Conservation (phyloP, 805 yeast genomes). For the Candida piceae region DNA sequence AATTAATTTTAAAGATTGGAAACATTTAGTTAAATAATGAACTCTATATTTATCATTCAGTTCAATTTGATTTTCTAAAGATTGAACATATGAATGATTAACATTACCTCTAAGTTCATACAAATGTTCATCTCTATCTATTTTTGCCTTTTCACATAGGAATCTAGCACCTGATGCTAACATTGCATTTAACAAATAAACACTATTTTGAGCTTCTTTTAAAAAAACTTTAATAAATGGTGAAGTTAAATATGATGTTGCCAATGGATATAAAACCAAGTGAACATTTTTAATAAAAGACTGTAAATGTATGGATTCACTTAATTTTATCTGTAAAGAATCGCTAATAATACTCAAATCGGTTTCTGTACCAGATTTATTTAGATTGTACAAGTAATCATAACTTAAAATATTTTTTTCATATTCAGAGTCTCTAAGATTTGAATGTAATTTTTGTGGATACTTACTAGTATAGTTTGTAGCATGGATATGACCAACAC, state of each 20-base stretch:
- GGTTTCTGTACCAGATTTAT: constrained; percentile 12
- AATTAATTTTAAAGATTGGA: constrained; percentile 49
- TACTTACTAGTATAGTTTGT: neutral
- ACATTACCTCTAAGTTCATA: constrained; percentile 2
- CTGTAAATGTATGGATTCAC: constrained; percentile 22
- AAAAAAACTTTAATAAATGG: constrained; percentile 24
- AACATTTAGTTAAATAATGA: constrained; percentile 58
- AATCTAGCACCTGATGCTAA: constrained; percentile 67
- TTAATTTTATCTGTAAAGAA: constrained; percentile 16
- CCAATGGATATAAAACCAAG: constrained; percentile 23
- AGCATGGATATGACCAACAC: neutral
- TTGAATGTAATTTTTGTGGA: neutral
- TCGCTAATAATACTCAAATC: constrained; percentile 16
- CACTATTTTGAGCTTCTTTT: constrained; percentile 35
- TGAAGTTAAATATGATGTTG: constrained; percentile 24
- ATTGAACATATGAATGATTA: constrained; percentile 7
- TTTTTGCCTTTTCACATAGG: constrained; percentile 22
- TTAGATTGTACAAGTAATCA: constrained; percentile 18
- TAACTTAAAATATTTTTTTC: constrained; percentile 6
- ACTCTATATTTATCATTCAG: constrained; percentile 52
- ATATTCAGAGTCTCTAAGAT: neutral
- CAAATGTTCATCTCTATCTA: constrained; percentile 15
- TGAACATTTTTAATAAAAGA: constrained; percentile 28
- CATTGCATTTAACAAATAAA: constrained; percentile 60
- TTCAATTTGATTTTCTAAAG: constrained; percentile 17